Evolutionary conservation across 345 rosid genomes (phyloP).

Genomic region (Leavenworthia alabamica): DNA sequence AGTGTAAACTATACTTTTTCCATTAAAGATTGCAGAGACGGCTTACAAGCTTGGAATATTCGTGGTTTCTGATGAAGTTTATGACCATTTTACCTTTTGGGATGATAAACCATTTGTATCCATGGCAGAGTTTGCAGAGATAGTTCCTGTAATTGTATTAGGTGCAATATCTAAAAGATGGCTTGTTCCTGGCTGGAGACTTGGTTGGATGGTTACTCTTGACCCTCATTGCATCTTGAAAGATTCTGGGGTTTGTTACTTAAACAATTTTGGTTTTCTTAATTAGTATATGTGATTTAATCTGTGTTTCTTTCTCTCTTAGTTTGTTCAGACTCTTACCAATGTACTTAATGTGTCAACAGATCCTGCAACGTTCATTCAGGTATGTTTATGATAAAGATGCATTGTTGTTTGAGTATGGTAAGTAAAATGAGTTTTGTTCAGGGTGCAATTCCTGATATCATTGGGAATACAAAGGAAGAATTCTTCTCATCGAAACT

Average conservation of each 20-base stretch:
- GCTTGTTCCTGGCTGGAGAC: constrained; percentile 79
- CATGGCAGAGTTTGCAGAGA: constrained; percentile 59
- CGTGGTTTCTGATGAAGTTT: constrained; percentile 62
- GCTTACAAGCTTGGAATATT: constrained; percentile 57
- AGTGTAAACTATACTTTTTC: too few relatives aligned
- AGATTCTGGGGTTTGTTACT: too few relatives aligned
- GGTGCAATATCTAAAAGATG: too few relatives aligned
- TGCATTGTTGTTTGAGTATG: not conserved
- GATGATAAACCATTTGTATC: constrained; percentile 45
- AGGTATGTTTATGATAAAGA: constrained; percentile 38
- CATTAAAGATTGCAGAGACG: constrained; percentile 48
- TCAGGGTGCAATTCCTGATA: constrained; percentile 33
- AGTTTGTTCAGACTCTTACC: constrained; percentile 37
- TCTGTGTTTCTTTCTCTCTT: too few relatives aligned
- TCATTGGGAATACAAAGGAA: constrained; percentile 30
- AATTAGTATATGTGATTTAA: too few relatives aligned
- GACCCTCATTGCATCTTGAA: too few relatives aligned
- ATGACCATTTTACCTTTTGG: constrained; percentile 49
- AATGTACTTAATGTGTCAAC: constrained; percentile 26
- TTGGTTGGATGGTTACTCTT: constrained; percentile 66
- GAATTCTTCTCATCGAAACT: constrained; percentile 30
- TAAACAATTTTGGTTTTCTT: too few relatives aligned
- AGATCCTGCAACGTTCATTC: constrained; percentile 49
- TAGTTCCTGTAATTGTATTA: too few relatives aligned
- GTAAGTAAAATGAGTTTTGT: not conserved